A percentile compares a stretch with the other conserved stretches of the same genome.
phyloP scores from a whole-genome alignment of 1,284 basidiomycete genomes.

The Fomitopsis palustris region DNA sequence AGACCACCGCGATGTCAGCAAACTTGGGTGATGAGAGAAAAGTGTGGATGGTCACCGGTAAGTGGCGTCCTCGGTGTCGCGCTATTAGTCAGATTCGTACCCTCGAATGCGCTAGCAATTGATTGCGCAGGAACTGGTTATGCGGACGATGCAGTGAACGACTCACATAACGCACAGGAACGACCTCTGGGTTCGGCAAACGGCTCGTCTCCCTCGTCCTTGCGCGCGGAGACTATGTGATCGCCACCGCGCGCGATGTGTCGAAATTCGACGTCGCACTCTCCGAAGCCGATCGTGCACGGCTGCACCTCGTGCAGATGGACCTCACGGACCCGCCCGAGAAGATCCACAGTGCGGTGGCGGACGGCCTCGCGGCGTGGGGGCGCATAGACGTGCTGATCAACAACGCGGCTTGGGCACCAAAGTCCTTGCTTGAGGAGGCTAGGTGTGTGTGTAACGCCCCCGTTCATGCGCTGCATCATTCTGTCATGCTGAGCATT shows the following conservation, averaged over 20 bases:
- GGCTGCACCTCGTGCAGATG: slow-evolving; percentile 31
- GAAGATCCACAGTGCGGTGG: slow-evolving; percentile 33
- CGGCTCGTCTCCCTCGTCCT: slow-evolving; percentile 46
- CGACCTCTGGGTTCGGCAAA: slow-evolving; percentile 58
- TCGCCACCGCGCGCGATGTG: slow-evolving; percentile 37
- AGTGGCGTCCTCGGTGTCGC: neutral
- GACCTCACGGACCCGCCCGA: slow-evolving; percentile 33
- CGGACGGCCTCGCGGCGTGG: slow-evolving; percentile 40
- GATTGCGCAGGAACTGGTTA: too few species aligned
- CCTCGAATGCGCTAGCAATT: neutral
- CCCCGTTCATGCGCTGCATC: neutral
- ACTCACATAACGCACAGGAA: slow-evolving; percentile 34
- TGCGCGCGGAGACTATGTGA: slow-evolving; percentile 51
- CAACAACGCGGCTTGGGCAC: slow-evolving; percentile 52
- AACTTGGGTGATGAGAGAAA: neutral
- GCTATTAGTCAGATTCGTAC: neutral
- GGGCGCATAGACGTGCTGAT: slow-evolving; percentile 57
- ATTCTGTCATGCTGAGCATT: neutral
- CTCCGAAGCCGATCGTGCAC: slow-evolving; percentile 11
- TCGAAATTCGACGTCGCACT: slow-evolving; percentile 28
- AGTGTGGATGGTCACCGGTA: neutral
- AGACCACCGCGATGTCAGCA: neutral
- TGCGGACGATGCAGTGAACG: neutral
- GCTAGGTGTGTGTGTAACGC: slow-evolving; percentile 22
- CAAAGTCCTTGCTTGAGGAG: slow-evolving; percentile 33